phyloP scores from a whole-genome alignment of 495 filamentous ascomycete species.

The Lepidopterella palustris region DNA sequence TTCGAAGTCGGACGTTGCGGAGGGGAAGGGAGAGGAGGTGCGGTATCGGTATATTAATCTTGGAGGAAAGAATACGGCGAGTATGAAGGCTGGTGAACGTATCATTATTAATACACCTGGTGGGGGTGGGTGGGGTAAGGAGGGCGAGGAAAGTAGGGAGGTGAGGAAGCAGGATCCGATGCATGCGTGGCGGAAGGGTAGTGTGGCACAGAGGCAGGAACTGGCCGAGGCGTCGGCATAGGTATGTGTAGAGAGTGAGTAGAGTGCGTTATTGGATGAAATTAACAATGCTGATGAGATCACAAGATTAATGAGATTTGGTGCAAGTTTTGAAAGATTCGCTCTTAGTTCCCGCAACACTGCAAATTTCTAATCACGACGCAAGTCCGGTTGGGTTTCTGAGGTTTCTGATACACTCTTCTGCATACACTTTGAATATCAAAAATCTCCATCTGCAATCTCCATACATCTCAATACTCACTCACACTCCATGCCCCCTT shows the following conservation, averaged over 20 bases:
- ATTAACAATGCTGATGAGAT: no score
- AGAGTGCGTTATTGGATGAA: no score
- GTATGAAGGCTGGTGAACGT: conserved; percentile 77
- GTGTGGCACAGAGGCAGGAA: conserved; percentile 26
- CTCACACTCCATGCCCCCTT: not conserved
- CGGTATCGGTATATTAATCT: conserved; percentile 72
- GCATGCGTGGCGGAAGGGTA: conserved; percentile 30
- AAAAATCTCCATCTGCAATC: not conserved
- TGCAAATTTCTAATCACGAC: no score
- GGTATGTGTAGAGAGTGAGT: not conserved
- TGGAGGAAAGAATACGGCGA: conserved; percentile 89
- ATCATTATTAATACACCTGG: conserved; percentile 72
- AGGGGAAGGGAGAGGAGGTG: conserved; percentile 36
- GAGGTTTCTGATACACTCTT: no score
- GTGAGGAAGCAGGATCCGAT: conserved; percentile 46
- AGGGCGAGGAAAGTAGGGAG: conserved; percentile 47
- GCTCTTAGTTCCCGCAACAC: no score
- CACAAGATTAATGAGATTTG: no score
- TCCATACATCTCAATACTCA: no score
- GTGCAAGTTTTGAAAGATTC: no score
- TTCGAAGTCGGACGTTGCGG: conserved; percentile 5
- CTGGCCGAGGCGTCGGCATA: conserved; percentile 27
- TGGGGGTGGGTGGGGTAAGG: conserved; percentile 65
- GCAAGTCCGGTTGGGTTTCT: no score
- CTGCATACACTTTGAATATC: no score